Base-by-base conservation (phyloP, 2,329 filamentous ascomycete species). In the Penicillium sp. region DNA sequence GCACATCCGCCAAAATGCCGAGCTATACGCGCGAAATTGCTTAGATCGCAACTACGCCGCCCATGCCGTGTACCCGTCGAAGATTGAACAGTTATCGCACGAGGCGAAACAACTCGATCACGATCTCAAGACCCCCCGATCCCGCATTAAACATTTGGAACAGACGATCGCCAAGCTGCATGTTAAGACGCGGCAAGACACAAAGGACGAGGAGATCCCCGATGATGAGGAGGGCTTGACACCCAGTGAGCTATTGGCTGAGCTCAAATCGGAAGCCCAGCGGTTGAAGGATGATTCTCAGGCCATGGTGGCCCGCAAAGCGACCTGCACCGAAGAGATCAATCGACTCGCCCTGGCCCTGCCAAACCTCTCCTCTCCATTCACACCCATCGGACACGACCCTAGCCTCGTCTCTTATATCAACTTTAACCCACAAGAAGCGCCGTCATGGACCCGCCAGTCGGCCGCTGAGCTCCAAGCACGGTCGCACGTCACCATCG, bases 401-500 rank as follows among this genome's bases (percentile, higher is more conserved):
- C 83, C 89, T 2, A 75, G 77, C 38, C 74, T 95, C 5, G 75
- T 96, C 14, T 84, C 81, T 62, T 92, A 92, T 71, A 90, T 97
- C 77, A 95, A 96, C 72, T 81, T 88, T 54, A 82, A 87, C 73
- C 86, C 79, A 10, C 75, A 70, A 67, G 69, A 62, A 40, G 72
- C 72, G 3, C 68, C 74, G 0, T 56, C 69, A 18, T 75, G 71
- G 63, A 63, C 60, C 4, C 42, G 27, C 3, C 55, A 58, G 59
- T 67, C 55, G 48, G 57, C 39, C 31, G 51, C 13, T 53, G 63
- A 55, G 55, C 68, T 55, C 54, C 64, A 58, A 6, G 61, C 67
- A n/a, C 76, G 85, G 40, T 93, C 90, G 0, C 92, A 97, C 72
- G 89, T 94, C 7, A 84, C 93, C 62, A 93, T 99, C 63, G 94